Evolutionary conservation across 306 rosid genomes (phyloP).

Genomic region (Gastrolobium villosum): DNA sequence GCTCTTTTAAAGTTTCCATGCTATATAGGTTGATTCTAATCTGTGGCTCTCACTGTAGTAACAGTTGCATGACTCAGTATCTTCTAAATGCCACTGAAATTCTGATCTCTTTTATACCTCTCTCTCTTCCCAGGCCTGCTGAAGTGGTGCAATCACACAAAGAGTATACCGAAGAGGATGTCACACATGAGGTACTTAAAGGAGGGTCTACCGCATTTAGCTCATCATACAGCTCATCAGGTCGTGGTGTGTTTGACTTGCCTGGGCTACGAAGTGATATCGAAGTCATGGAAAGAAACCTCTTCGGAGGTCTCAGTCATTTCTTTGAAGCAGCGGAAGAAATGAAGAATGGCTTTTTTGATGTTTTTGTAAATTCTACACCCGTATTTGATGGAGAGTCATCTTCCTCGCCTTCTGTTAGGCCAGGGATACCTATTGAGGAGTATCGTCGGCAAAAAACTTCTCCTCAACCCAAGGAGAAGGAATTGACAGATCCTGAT

Average conservation of each 20-base stretch:
- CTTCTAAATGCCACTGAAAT: neutral
- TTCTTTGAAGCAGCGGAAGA: constrained; percentile 85
- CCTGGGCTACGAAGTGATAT: constrained; percentile 81
- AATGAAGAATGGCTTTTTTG: constrained; percentile 68
- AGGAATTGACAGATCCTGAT: constrained; percentile 56
- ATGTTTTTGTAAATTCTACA: constrained; percentile 52
- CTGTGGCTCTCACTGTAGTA: neutral
- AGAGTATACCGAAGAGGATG: constrained; percentile 86
- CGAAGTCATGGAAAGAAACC: constrained; percentile 66
- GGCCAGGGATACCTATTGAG: constrained; percentile 68
- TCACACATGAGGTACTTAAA: constrained; percentile 67
- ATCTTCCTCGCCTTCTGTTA: constrained; percentile 59
- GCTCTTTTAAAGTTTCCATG: neutral
- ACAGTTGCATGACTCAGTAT: neutral
- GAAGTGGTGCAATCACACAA: constrained; percentile 85
- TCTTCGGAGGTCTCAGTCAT: constrained; percentile 64
- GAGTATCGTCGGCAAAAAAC: constrained; percentile 51
- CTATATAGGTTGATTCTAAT: constrained; percentile 23
- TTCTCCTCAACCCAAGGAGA: constrained; percentile 50
- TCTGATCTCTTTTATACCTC: constrained; percentile 30
- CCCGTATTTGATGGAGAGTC: constrained; percentile 60
- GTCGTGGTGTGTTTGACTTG: constrained; percentile 59
- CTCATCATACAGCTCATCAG: constrained; percentile 65
- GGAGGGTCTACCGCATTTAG: constrained; percentile 67
- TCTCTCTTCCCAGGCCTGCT: constrained; percentile 61